Evolutionary conservation across 1,284 basidiomycete genomes (phyloP).

Genomic region (Rhodotorula sp.): DNA sequence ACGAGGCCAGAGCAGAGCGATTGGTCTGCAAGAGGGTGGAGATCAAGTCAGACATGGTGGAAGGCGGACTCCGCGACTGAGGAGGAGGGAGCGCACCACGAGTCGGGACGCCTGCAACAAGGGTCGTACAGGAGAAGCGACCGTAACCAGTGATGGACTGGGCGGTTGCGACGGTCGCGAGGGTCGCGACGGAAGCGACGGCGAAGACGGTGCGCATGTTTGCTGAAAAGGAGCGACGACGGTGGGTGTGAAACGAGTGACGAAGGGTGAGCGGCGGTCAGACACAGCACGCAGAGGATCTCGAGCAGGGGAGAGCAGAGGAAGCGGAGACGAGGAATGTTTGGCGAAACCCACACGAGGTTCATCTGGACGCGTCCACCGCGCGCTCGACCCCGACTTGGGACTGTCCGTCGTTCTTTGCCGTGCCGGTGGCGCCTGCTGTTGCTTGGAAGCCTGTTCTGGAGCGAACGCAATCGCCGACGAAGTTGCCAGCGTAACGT

Average conservation of each 20-base stretch:
- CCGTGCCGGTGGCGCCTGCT: too few species aligned
- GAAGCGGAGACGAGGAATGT: background rate
- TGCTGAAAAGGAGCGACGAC: conserved; percentile 5
- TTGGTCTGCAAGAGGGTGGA: background rate
- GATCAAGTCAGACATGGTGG: too few species aligned
- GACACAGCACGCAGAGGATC: background rate
- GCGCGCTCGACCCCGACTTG: too few species aligned
- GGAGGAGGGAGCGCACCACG: background rate
- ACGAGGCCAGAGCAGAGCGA: conserved; percentile 7
- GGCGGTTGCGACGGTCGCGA: conserved; percentile 12
- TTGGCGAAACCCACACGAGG: too few species aligned
- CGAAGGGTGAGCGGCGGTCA: conserved; percentile 1
- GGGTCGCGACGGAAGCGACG: conserved; percentile 15
- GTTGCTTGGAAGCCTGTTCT: too few species aligned
- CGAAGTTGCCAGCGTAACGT: too few species aligned
- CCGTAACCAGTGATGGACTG: conserved; percentile 22
- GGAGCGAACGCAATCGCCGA: too few species aligned
- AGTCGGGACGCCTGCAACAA: background rate
- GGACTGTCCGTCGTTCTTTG: too few species aligned
- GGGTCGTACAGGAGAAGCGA: conserved; percentile 29
- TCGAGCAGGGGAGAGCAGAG: background rate
- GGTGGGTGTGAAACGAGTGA: conserved; percentile 6
- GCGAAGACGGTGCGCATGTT: conserved; percentile 27
- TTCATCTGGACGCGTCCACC: too few species aligned
- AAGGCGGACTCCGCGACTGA: background rate